A percentile compares a stretch with the other conserved stretches of the same genome.
Evolutionary conservation across 2,329 filamentous ascomycete genomes (phyloP).

Genomic region (Fusarium transvaalense): DNA sequence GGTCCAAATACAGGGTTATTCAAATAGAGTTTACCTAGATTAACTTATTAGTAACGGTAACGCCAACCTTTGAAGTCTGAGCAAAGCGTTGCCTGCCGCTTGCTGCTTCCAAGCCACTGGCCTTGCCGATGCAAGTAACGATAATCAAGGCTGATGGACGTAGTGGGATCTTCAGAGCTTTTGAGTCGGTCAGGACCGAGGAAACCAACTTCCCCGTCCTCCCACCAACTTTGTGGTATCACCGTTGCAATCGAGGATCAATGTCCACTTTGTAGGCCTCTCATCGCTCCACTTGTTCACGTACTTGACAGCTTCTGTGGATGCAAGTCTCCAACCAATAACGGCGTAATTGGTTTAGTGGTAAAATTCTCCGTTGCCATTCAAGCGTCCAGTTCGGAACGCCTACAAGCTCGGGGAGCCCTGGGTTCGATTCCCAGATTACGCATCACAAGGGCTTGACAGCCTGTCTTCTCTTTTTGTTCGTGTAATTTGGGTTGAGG

Average conservation of each 20-base stretch:
- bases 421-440: slow-evolving; percentile 6
- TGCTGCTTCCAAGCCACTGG: background rate
- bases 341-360: slow-evolving; percentile 9
- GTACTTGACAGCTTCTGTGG: background rate
- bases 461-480: background rate
- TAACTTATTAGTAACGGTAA: background rate
- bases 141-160: background rate
- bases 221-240: background rate
- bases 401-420: background rate
- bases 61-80: background rate
- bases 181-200: background rate
- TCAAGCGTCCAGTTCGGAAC: no score
- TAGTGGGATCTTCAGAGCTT: background rate
- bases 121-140: background rate
- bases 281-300: background rate
- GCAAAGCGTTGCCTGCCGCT: background rate
- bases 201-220: background rate
- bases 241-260: background rate
- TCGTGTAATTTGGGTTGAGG: background rate
- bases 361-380: slow-evolving; percentile 10
- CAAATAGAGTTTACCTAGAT: background rate
- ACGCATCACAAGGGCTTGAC: background rate
- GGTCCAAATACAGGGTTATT: background rate
- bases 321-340: background rate
- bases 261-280: background rate